A percentile compares a stretch with the other conserved stretches of the same genome.
Evolutionary conservation across 768 basidiomycete species (phyloP).

Genomic region (Pholiota conissans): DNA sequence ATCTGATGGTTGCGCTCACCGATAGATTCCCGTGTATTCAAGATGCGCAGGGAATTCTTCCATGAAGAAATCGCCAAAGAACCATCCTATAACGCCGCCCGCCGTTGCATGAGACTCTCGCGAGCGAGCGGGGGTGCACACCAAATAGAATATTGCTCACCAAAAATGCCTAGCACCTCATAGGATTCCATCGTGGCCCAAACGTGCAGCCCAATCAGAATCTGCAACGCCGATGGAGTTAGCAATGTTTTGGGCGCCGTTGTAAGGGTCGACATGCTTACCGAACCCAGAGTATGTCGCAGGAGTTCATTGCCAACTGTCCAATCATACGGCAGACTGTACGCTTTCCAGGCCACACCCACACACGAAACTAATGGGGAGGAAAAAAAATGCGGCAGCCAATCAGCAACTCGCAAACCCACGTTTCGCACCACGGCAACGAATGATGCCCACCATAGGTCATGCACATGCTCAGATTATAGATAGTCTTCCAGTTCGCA

Average conservation of each 20-base stretch:
- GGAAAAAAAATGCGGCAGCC: conserved; percentile 7
- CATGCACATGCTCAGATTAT: conserved; percentile 93
- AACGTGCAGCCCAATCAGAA: conserved; percentile 82
- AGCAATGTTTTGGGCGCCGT: conserved; percentile 3
- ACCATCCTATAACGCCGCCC: conserved; percentile 69
- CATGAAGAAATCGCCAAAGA: conserved; percentile 97
- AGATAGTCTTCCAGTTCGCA: conserved; percentile 90
- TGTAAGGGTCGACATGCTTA: conserved; percentile 39
- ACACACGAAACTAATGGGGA: conserved; percentile 72
- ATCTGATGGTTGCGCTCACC: conserved; percentile 40
- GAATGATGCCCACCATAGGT: conserved; percentile 67
- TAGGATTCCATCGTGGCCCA: conserved; percentile 92
- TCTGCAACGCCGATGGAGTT: conserved; percentile 37
- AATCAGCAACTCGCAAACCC: not conserved
- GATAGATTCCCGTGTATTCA: conserved; percentile 96
- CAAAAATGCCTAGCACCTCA: conserved; percentile 92
- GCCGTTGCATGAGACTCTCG: not conserved
- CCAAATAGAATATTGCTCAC: conserved; percentile 42
- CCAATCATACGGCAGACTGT: conserved; percentile 82
- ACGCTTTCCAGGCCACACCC: conserved; percentile 89
- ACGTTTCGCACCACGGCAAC: not conserved
- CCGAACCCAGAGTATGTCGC: conserved; percentile 85
- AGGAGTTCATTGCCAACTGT: conserved; percentile 83
- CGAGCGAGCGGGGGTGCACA: not conserved
- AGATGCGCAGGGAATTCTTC: conserved; percentile 88